Evolutionary conservation across 148 eudicot species (phyloP).

Genomic region (Nyssa sinensis): DNA sequence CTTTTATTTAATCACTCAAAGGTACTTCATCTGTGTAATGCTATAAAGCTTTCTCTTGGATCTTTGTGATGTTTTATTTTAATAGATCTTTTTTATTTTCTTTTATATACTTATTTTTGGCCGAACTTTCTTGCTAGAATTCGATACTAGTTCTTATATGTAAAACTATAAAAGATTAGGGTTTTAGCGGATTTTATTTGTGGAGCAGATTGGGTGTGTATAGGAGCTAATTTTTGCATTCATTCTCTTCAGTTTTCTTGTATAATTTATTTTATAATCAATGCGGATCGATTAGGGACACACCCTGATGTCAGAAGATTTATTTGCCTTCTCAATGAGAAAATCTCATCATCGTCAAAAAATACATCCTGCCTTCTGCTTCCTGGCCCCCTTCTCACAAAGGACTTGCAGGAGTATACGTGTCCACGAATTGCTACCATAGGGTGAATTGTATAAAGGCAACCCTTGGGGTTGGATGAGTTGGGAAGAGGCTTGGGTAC

Average conservation of each 20-base stretch:
- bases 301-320: neutral
- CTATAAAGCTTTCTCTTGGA: neutral
- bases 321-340: neutral
- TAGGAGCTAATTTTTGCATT: neutral
- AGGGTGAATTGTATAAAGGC: too few relatives aligned
- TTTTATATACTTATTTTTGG: neutral
- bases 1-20: conserved; percentile 73
- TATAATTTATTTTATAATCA: neutral
- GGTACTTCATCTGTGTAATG: conserved; percentile 26
- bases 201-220: neutral
- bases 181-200: neutral
- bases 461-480: too few relatives aligned
- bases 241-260: neutral
- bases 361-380: neutral
- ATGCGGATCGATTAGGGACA: conserved; percentile 5
- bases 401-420: too few relatives aligned
- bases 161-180: neutral
- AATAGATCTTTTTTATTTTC: neutral
- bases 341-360: neutral
- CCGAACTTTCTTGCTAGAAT: neutral
- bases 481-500: too few relatives aligned
- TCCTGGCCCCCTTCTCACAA: neutral
- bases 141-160: conserved; percentile 1
- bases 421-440: too few relatives aligned
- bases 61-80: neutral